Evolutionary conservation across 2,329 filamentous ascomycete genomes (phyloP), one percentile per base, ranked within the genome.

Genomic region (Aspergillus fumigatus): DNA sequence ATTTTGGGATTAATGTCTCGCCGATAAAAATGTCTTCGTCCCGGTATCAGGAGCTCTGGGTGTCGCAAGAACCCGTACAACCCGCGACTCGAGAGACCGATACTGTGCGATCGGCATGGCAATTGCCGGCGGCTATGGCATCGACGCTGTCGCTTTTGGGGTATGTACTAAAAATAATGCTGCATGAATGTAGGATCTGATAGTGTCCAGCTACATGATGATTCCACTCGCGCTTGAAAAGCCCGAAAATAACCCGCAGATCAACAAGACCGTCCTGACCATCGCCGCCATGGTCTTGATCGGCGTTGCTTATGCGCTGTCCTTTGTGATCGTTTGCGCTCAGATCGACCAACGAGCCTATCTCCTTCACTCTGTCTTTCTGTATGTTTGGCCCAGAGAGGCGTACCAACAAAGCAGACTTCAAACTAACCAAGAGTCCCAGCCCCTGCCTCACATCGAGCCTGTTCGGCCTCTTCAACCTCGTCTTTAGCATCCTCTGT

Each of bases 391-490:
- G 9, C 6, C 14, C 35, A 4, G 6, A 17, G 32, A 35, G 32
- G 41, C 23, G n/a, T 45, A 45, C 21, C 9, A 45, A 45, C 7
- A 4, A 21, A 45, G 4, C 8, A 29, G 19, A 19, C 51, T 54
- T 4, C 27, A 29, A 57, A 49, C 56, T 59, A 51, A 61, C 35
- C 38, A 25, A 25, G 8, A n/a, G 26, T 9, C 45, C 43, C 21
- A 64, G 63, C 11, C 65, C 65, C 51, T 68, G 58, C 57, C 55
- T 67, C 51, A 56, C 56, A 8, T 67, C 62, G 17, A 73, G 69
- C 53, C 48, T 72, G 5, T 59, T 73, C 47, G 65, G 70, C 4
- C 57, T 72, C 9, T 65, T 73, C 49, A 73, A 74, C 50, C 58
- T 72, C 19, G 41, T 72, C 17, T 59, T 75, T 35, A 71, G 73